phyloP scores from a whole-genome alignment of 2,329 filamentous ascomycete species.

The Colletotrichum somersetense region DNA sequence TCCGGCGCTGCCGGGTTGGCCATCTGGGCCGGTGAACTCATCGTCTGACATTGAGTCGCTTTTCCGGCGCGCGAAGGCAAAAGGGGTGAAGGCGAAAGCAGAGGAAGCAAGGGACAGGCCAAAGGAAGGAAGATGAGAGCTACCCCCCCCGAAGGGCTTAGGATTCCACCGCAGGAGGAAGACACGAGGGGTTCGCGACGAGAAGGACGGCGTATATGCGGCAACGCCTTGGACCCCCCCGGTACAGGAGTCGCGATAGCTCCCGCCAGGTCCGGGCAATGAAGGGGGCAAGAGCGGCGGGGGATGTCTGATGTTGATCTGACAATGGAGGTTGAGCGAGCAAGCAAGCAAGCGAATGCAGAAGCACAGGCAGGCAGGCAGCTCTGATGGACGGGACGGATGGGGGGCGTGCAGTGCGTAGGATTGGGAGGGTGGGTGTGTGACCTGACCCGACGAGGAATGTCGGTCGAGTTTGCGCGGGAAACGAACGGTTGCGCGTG shows the following conservation, averaged over 20 bases:
- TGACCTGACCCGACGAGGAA: slow-evolving; percentile 30
- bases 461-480: slow-evolving; percentile 33
- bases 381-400: slow-evolving; percentile 29
- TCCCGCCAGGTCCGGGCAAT: slow-evolving; percentile 24
- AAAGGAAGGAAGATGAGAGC: slow-evolving; percentile 15
- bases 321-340: not conserved
- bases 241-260: slow-evolving; percentile 27
- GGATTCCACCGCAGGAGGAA: not conserved
- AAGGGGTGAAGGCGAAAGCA: slow-evolving; percentile 38
- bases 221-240: slow-evolving; percentile 36
- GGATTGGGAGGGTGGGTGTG: slow-evolving; percentile 10
- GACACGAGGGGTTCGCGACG: not conserved
- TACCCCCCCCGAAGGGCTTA: slow-evolving; percentile 11
- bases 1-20: slow-evolving; percentile 31
- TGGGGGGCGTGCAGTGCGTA: slow-evolving; percentile 26
- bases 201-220: not conserved
- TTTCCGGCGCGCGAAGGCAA: not conserved
- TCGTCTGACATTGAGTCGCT: slow-evolving; percentile 55
- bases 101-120: not conserved
- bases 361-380: slow-evolving; percentile 5
- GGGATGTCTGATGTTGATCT: slow-evolving; percentile 27
- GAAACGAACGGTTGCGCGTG: slow-evolving; percentile 37
- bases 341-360: not conserved
- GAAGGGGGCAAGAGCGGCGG: slow-evolving; percentile 14
- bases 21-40: slow-evolving; percentile 46